These are phyloP conservation scores for Penicillium salamii DNA, from an alignment of 495 filamentous ascomycete species.

Conservation along the genomic window DNA sequence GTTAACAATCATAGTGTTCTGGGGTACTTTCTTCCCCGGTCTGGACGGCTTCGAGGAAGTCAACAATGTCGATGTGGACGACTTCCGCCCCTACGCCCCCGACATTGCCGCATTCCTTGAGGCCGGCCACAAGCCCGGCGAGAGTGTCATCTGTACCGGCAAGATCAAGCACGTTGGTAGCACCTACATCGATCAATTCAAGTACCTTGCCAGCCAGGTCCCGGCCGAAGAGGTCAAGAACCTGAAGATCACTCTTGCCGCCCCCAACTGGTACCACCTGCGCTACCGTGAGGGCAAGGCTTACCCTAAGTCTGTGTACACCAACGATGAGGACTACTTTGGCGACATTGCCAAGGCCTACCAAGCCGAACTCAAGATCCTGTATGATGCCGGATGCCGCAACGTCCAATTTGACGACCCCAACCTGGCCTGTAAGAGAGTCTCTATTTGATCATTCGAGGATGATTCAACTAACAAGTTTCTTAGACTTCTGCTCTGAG, in stretches of 20 bases:
- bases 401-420: conserved; percentile 78
- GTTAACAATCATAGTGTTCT: conserved; percentile 49
- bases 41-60: conserved; percentile 69
- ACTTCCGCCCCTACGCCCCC: conserved; percentile 74
- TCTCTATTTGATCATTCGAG: neutral
- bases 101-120: conserved; percentile 75
- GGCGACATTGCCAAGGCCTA: conserved; percentile 72
- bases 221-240: conserved; percentile 58
- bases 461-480: neutral
- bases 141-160: conserved; percentile 68
- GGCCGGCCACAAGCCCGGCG: conserved; percentile 68
- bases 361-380: conserved; percentile 59
- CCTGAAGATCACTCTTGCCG: conserved; percentile 70
- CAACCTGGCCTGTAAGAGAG: conserved; percentile 64
- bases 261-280: conserved; percentile 73
- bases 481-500: conserved; percentile 67
- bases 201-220: conserved; percentile 62
- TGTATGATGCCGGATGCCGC: conserved; percentile 66
- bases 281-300: conserved; percentile 67
- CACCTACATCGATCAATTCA: conserved; percentile 63
- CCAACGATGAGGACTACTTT: conserved; percentile 68
- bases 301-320: conserved; percentile 64
- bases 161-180: conserved; percentile 67
- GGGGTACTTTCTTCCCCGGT: conserved; percentile 74
- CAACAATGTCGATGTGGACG: conserved; percentile 51